Conservation (phyloP, 768 basidiomycete species). For the Boletus tylopilopsis region DNA sequence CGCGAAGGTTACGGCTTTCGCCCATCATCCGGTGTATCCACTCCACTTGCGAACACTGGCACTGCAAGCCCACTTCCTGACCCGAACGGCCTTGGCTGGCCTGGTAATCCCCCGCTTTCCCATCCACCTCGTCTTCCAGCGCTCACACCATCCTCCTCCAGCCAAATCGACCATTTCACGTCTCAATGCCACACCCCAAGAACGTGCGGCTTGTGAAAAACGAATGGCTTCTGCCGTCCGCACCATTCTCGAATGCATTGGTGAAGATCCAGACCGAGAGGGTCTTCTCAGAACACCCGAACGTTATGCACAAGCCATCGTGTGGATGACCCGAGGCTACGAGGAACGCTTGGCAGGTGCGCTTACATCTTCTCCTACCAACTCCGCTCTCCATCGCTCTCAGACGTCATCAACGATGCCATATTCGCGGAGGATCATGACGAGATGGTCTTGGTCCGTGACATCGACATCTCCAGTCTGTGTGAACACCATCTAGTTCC, state of each 20-base stretch:
- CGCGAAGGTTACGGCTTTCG: constrained; percentile 85
- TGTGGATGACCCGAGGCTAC: constrained; percentile 99
- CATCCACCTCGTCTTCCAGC: constrained; percentile 3
- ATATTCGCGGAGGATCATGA: constrained; percentile 99
- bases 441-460: constrained; percentile 97
- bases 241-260: constrained; percentile 93
- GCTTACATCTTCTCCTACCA: constrained; percentile 17
- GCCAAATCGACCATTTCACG: constrained; percentile 89
- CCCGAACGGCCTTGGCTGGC: constrained; percentile 87
- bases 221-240: constrained; percentile 83
- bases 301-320: constrained; percentile 91
- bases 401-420: constrained; percentile 98
- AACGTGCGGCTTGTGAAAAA: constrained; percentile 67
- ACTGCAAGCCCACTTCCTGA: constrained; percentile 38
- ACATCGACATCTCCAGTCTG: constrained; percentile 94
- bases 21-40: constrained; percentile 60
- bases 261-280: constrained; percentile 96
- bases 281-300: constrained; percentile 90
- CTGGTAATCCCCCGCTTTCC: constrained; percentile 54
- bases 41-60: constrained; percentile 44
- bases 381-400: constrained; percentile 11
- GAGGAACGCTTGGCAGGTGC: constrained; percentile 89
- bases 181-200: constrained; percentile 72
- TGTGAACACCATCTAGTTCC: constrained; percentile 99
- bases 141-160: constrained; percentile 28